Evolutionary conservation across 148 eudicot genomes (phyloP).

Genomic region (Chenopodium berlandieri): DNA sequence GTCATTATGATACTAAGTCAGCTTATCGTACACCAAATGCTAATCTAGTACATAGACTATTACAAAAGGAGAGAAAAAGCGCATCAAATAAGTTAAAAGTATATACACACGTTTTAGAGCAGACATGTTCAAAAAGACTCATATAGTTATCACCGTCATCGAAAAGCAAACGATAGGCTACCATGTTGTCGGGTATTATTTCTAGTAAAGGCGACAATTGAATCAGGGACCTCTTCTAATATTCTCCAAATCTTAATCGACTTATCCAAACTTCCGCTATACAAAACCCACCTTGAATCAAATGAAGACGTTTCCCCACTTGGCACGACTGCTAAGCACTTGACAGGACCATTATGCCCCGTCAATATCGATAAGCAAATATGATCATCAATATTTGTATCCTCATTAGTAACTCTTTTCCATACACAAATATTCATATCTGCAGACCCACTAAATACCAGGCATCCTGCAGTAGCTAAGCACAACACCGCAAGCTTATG

Average conservation of each 20-base stretch:
- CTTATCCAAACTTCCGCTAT: slow-evolving; percentile 78
- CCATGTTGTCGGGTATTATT: background rate
- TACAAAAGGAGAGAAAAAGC: background rate
- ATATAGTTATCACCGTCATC: background rate
- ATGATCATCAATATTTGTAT: slow-evolving; percentile 23
- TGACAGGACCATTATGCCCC: slow-evolving; percentile 70
- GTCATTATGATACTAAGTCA: background rate
- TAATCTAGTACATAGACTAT: background rate
- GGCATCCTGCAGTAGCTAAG: slow-evolving; percentile 46
- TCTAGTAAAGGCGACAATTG: background rate
- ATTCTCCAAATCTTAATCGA: slow-evolving; percentile 76
- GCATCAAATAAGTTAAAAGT: background rate
- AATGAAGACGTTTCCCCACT: slow-evolving; percentile 18
- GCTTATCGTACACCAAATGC: background rate
- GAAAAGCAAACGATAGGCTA: slow-evolving; percentile 11
- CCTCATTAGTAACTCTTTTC: slow-evolving; percentile 33
- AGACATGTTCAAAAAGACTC: too few species aligned
- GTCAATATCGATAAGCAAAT: slow-evolving; percentile 46
- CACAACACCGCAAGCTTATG: slow-evolving; percentile 69
- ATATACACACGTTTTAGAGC: too few species aligned
- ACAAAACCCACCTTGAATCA: slow-evolving; percentile 39
- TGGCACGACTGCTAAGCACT: slow-evolving; percentile 67
- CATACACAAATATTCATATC: slow-evolving; percentile 75
- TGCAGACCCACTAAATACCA: slow-evolving; percentile 70
- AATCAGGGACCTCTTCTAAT: slow-evolving; percentile 22